Evolutionary conservation across 2,329 filamentous ascomycete species (phyloP).

Genomic region (Grosmannia serpens): DNA sequence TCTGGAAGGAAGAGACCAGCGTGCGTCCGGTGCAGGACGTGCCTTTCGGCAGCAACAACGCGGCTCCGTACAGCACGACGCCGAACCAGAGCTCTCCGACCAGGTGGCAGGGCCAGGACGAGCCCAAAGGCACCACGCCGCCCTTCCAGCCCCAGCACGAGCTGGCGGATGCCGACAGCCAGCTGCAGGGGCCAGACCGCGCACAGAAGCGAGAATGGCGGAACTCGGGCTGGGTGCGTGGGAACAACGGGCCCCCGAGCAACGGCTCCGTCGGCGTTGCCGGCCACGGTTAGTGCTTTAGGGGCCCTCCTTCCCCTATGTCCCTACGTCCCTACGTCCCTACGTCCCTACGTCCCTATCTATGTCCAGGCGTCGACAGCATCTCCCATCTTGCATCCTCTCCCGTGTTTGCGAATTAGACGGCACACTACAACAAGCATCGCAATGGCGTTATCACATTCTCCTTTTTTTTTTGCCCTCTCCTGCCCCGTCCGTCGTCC

Average conservation of each 20-base stretch:
- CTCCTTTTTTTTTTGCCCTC: neutral
- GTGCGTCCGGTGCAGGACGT: slow-evolving; percentile 65
- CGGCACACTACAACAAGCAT: neutral
- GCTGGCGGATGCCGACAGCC: slow-evolving; percentile 27
- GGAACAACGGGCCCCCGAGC: slow-evolving; percentile 15
- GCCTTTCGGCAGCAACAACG: slow-evolving; percentile 20
- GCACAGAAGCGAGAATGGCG: slow-evolving; percentile 42
- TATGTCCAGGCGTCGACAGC: too few relatives aligned
- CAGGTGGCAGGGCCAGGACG: slow-evolving; percentile 30
- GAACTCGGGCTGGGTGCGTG: slow-evolving; percentile 43
- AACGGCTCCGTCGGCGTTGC: slow-evolving; percentile 35
- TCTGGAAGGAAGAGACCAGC: slow-evolving; percentile 74
- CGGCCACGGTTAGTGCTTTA: slow-evolving; percentile 25
- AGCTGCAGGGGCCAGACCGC: slow-evolving; percentile 11
- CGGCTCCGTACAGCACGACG: slow-evolving; percentile 13
- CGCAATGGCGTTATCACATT: neutral
- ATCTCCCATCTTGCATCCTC: neutral
- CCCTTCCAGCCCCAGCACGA: slow-evolving; percentile 27
- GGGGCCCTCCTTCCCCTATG: too few relatives aligned
- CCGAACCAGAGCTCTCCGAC: slow-evolving; percentile 37
- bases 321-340: too few relatives aligned
- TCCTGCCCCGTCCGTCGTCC: neutral
- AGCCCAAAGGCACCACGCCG: slow-evolving; percentile 10
- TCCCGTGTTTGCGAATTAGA: neutral
- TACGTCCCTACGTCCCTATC: too few relatives aligned